Conservation (phyloP, 495 filamentous ascomycete species). For the Aspergillus carlsbadensis region DNA sequence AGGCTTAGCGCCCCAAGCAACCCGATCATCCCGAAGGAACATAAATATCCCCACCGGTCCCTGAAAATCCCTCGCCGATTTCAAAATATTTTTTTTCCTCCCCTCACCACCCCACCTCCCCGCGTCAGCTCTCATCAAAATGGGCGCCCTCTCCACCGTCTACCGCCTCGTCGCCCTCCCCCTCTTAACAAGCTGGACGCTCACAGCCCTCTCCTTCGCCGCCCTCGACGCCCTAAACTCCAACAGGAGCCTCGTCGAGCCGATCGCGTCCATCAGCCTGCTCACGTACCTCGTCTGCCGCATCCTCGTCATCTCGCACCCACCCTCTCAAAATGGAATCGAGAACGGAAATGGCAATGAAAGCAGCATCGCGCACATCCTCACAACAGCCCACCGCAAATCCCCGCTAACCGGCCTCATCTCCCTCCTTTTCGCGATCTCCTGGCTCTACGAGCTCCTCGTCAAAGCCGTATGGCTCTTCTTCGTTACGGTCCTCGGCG, state of each 20-base stretch:
- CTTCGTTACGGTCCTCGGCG: constrained; percentile 19
- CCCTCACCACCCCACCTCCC: neutral
- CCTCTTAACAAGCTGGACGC: constrained; percentile 15
- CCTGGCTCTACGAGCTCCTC: constrained; percentile 22
- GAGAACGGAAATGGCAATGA: neutral
- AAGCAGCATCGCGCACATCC: constrained; percentile 4
- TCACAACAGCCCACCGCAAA: constrained; percentile 10
- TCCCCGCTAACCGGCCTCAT: constrained; percentile 14
- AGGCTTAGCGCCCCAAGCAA: neutral
- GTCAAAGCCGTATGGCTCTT: constrained; percentile 14
- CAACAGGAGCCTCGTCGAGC: constrained; percentile 9
- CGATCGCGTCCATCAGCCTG: constrained; percentile 21
- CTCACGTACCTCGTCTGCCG: constrained; percentile 22
- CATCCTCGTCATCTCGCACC: neutral
- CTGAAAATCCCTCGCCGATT: too few relatives aligned
- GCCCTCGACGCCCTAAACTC: constrained; percentile 19
- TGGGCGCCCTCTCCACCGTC: neutral
- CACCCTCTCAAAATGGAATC: neutral
- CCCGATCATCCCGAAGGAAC: neutral
- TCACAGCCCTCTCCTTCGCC: constrained; percentile 22
- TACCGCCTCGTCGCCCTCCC: neutral
- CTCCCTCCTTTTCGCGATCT: constrained; percentile 4
- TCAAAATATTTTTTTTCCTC: neutral
- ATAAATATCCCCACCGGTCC: too few relatives aligned
- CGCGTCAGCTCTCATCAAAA: too few relatives aligned